These are phyloP conservation scores for Staphylotrichum longicolle DNA, from an alignment of 495 filamentous ascomycete species.

Conservation along the genomic window DNA sequence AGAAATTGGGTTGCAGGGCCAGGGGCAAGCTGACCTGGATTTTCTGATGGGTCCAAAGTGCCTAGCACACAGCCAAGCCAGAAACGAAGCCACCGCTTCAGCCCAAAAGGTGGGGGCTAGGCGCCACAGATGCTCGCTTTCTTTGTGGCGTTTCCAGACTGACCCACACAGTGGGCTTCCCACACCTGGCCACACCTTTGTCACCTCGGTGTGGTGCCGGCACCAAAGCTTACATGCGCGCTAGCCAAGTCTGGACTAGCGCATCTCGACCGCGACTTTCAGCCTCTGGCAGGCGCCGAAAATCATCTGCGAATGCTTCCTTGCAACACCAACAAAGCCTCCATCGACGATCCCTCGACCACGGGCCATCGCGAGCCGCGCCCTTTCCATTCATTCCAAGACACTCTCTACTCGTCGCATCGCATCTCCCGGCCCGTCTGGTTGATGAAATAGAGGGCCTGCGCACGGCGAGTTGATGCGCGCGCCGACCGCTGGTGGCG, in stretches of 20 bases:
- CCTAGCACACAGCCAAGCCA: too few species aligned
- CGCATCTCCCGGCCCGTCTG: background rate
- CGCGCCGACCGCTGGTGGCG: conserved; percentile 28
- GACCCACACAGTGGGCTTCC: background rate
- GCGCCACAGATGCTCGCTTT: too few species aligned
- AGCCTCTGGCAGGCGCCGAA: conserved; percentile 28
- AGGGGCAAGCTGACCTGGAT: too few species aligned
- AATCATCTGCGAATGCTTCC: conserved; percentile 22
- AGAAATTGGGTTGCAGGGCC: too few species aligned
- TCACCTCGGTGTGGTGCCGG: conserved; percentile 12
- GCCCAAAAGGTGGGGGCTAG: too few species aligned
- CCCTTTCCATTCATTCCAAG: conserved; percentile 10
- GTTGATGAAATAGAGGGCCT: conserved; percentile 25
- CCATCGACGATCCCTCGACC: conserved; percentile 13
- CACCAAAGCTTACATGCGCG: background rate
- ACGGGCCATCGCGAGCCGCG: conserved; percentile 13
- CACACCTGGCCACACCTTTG: background rate
- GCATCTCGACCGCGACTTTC: conserved; percentile 26
- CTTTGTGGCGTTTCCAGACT: too few species aligned
- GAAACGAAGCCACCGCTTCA: too few species aligned
- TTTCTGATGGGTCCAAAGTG: too few species aligned
- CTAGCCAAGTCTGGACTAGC: conserved; percentile 22
- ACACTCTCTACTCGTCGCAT: background rate
- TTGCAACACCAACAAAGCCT: conserved; percentile 12
- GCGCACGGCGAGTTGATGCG: conserved; percentile 32